These are phyloP conservation scores for Ascosphaera apis DNA, from an alignment of 2,329 filamentous ascomycete species.

Conservation along the genomic window DNA sequence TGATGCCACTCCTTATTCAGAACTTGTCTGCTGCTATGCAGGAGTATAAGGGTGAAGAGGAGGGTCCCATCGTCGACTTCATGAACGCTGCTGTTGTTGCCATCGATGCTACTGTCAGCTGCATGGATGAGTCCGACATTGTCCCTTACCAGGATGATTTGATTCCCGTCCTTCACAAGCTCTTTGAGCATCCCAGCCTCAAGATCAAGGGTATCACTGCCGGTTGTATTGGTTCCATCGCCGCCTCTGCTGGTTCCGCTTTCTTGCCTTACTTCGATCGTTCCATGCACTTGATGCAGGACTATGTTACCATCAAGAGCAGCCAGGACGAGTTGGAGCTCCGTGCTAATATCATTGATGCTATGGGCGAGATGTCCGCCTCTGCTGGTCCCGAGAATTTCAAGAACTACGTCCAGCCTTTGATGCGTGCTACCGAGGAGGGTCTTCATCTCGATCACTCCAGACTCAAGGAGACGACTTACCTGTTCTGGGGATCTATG, in stretches of 20 bases:
- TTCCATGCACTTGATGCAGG: constrained; percentile 72
- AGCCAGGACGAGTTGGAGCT: constrained; percentile 76
- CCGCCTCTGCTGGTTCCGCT: constrained; percentile 54
- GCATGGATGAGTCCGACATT: constrained; percentile 57
- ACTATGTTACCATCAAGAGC: constrained; percentile 67
- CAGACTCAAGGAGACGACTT: constrained; percentile 81
- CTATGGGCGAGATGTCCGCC: constrained; percentile 75
- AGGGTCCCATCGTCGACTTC: constrained; percentile 60
- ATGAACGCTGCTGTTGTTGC: constrained; percentile 78
- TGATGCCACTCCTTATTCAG: constrained; percentile 66
- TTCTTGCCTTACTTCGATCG: constrained; percentile 84
- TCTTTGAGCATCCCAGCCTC: constrained; percentile 65
- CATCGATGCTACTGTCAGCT: constrained; percentile 75
- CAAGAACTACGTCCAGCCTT: constrained; percentile 69
- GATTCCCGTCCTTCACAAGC: constrained; percentile 59
- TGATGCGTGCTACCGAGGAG: constrained; percentile 86
- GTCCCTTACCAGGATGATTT: constrained; percentile 61
- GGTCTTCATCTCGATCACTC: constrained; percentile 73
- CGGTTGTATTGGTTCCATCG: constrained; percentile 74
- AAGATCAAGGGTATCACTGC: constrained; percentile 79
- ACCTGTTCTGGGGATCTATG: constrained; percentile 87
- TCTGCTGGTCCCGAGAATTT: constrained; percentile 72
- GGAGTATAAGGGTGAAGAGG: constrained; percentile 38
- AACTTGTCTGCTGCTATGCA: constrained; percentile 66
- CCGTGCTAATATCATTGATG: constrained; percentile 71